Conservation (phyloP, 164 flowering plant species). For the Buxus sempervirens region DNA sequence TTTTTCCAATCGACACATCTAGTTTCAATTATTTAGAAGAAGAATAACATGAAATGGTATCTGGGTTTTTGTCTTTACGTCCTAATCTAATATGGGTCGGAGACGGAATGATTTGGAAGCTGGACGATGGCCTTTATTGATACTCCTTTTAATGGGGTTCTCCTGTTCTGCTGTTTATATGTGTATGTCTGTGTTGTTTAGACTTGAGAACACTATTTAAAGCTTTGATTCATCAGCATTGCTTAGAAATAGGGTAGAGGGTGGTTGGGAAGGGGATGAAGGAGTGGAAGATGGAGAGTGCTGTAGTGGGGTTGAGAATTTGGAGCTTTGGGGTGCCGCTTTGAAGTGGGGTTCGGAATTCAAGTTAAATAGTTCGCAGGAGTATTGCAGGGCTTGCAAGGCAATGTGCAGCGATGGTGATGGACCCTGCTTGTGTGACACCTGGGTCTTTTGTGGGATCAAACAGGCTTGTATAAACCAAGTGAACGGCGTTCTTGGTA, state of each 20-base stretch:
- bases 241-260: slow-evolving; percentile 1
- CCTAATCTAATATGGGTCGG: slow-evolving; percentile 48
- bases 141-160: slow-evolving; percentile 39
- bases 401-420: slow-evolving; percentile 72
- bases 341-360: slow-evolving; percentile 59
- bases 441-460: slow-evolving; percentile 93
- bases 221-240: slow-evolving; percentile 7
- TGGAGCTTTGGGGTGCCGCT: slow-evolving; percentile 95
- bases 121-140: slow-evolving; percentile 30
- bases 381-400: slow-evolving; percentile 87
- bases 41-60: slow-evolving; percentile 6
- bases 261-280: slow-evolving; percentile 2
- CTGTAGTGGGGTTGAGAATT: slow-evolving; percentile 11
- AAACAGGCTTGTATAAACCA: slow-evolving; percentile 26
- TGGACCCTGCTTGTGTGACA: slow-evolving; percentile 86
- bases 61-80: slow-evolving; percentile 23
- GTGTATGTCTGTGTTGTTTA: slow-evolving; percentile 33
- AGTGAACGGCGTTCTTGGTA: no score
- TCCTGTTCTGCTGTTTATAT: slow-evolving; percentile 54
- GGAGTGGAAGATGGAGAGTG: slow-evolving; percentile 34
- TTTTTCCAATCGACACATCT: slow-evolving; percentile 13
- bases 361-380: slow-evolving; percentile 44
- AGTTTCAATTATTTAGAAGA: not conserved
- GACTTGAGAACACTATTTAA: slow-evolving; percentile 16
- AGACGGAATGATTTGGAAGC: slow-evolving; percentile 40